A percentile compares a stretch with the other conserved stretches of the same genome.
phyloP scores from a whole-genome alignment of 2,329 filamentous ascomycete genomes.

The Cercospora zeae-maydis region DNA sequence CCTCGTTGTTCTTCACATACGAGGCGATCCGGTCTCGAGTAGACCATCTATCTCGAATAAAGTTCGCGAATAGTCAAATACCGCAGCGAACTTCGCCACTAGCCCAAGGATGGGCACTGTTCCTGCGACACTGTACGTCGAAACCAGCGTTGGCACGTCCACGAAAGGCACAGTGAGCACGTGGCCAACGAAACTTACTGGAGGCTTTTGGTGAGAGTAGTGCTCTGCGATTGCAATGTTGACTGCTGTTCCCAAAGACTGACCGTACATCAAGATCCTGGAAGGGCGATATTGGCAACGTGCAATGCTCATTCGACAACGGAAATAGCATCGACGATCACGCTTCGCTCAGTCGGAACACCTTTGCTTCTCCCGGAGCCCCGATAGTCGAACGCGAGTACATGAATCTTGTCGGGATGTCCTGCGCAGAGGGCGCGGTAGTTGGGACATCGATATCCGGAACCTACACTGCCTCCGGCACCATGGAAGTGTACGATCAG shows the following conservation, averaged over 20 bases:
- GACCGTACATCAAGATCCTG: conserved; percentile 57
- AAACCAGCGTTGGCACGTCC: conserved; percentile 52
- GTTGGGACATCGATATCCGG: conserved; percentile 53
- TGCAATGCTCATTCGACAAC: conserved; percentile 55
- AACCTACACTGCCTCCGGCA: conserved; percentile 55
- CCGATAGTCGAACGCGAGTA: conserved; percentile 59
- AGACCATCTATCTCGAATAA: conserved; percentile 52
- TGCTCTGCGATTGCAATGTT: conserved; percentile 46
- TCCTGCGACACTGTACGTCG: conserved; percentile 57
- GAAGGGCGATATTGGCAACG: conserved; percentile 52
- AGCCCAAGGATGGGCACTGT: conserved; percentile 54
- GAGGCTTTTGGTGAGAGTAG: conserved; percentile 42
- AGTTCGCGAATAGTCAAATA: conserved; percentile 48
- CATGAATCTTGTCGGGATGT: conserved; percentile 53
- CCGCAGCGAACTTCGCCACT: conserved; percentile 46
- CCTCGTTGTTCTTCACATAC: conserved; percentile 43
- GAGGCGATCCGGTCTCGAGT: conserved; percentile 47
- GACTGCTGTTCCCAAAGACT: conserved; percentile 58
- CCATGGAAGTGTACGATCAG: conserved; percentile 63
- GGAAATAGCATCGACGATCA: conserved; percentile 53
- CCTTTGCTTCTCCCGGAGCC: conserved; percentile 57
- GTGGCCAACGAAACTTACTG: conserved; percentile 52
- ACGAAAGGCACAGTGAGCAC: conserved; percentile 58
- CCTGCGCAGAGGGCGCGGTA: conserved; percentile 56
- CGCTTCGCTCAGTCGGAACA: conserved; percentile 53